These are phyloP conservation scores for Fusarium beomiforme DNA, from an alignment of 2,329 filamentous ascomycete species.

Conservation along the genomic window DNA sequence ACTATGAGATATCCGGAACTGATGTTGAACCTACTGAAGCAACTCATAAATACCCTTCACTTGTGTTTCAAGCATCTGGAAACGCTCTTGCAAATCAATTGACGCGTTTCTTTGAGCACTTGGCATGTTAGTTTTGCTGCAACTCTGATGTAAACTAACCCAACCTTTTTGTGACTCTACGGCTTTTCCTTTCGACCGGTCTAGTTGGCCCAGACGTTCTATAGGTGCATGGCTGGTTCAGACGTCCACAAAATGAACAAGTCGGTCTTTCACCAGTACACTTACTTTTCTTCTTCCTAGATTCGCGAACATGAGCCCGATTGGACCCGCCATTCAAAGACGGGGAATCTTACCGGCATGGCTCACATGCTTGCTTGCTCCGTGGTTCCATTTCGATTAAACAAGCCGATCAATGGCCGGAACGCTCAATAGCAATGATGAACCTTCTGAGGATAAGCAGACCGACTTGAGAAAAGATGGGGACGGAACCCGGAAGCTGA, in stretches of 20 bases:
- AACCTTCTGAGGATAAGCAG: background rate
- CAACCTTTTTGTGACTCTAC: background rate
- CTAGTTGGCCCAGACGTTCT: background rate
- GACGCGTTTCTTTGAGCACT: background rate
- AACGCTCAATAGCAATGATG: background rate
- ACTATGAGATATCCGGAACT: rapidly evolving
- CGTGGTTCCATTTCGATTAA: background rate
- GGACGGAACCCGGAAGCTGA: background rate
- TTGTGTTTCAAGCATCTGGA: background rate
- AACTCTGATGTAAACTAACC: rapidly evolving
- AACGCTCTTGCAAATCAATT: background rate
- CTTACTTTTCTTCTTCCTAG: conserved; percentile 10
- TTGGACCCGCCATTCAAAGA: rapidly evolving
- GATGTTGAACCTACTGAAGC: background rate
- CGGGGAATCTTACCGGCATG: background rate
- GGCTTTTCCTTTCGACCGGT: background rate
- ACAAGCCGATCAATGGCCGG: background rate
- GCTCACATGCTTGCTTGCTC: conserved; percentile 16
- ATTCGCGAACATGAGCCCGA: rapidly evolving
- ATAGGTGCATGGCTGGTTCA: background rate
- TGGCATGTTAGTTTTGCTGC: background rate
- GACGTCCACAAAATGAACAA: conserved; percentile 6
- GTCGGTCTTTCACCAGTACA: conserved; percentile 3
- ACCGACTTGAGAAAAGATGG: background rate
- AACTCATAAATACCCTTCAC: conserved; percentile 7